phyloP scores from a whole-genome alignment of 2,329 filamentous ascomycete species.

The Thelonectria rubi region DNA sequence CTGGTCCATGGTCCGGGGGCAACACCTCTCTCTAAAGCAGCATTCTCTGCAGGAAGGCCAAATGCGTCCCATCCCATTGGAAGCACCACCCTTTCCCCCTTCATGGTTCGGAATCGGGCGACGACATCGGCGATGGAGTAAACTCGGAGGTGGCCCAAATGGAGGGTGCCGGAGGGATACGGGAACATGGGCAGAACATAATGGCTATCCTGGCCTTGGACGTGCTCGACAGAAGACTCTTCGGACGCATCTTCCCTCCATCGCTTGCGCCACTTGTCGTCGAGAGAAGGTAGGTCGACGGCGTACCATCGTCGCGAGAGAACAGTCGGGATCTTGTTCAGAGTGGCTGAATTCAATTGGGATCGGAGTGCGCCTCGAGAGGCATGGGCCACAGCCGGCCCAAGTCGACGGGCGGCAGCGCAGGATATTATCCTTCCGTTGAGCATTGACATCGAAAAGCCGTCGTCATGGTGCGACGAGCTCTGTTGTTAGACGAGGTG shows the following conservation, averaged over 20 bases:
- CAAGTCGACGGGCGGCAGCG: slow-evolving; percentile 32
- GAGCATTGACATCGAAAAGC: slow-evolving; percentile 42
- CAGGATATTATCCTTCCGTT: slow-evolving; percentile 43
- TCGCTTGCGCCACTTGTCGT: slow-evolving; percentile 60
- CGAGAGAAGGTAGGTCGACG: slow-evolving; percentile 58
- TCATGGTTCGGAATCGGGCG: slow-evolving; percentile 77
- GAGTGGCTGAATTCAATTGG: slow-evolving; percentile 26
- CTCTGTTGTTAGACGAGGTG: slow-evolving; percentile 19
- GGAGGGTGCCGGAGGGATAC: slow-evolving; percentile 86
- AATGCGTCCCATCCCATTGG: slow-evolving; percentile 98
- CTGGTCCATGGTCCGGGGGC: slow-evolving; percentile 82
- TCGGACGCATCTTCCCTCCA: slow-evolving; percentile 48
- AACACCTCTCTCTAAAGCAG: slow-evolving; percentile 83
- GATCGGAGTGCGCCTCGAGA: slow-evolving; percentile 25
- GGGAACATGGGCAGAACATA: slow-evolving; percentile 94
- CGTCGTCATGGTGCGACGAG: slow-evolving; percentile 40
- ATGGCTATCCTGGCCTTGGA: slow-evolving; percentile 49
- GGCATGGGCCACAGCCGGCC: slow-evolving; percentile 23
- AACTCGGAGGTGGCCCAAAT: slow-evolving; percentile 87
- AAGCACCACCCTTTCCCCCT: slow-evolving; percentile 78
- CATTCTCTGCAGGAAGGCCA: slow-evolving; percentile 90
- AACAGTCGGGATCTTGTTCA: slow-evolving; percentile 15
- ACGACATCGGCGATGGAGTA: slow-evolving; percentile 92
- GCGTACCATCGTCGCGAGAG: slow-evolving; percentile 49
- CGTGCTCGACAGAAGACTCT: slow-evolving; percentile 24